Conservation (phyloP, 805 yeast genomes). For the Komagataella populi region DNA sequence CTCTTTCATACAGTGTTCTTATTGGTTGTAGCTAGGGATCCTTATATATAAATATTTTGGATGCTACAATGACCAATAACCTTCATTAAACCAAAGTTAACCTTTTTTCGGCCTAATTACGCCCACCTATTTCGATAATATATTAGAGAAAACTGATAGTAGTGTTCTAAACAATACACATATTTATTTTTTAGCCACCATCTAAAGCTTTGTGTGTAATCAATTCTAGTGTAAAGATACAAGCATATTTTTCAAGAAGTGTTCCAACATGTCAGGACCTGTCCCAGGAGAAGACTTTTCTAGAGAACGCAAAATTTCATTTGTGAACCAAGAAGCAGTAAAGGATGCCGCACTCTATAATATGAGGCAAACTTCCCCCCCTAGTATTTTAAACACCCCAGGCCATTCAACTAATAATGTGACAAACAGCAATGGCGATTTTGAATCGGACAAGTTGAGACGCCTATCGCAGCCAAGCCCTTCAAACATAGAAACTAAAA, state of each 20-base stretch:
- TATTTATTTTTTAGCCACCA: neutral
- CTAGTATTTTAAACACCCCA: neutral
- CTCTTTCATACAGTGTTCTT: too few species aligned
- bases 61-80: too few species aligned
- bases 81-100: too few species aligned
- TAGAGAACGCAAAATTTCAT: neutral
- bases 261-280: neutral
- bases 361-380: neutral
- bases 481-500: neutral
- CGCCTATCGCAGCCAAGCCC: neutral
- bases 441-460: neutral
- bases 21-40: too few species aligned
- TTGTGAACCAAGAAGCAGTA: neutral
- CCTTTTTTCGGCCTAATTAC: too few species aligned
- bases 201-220: neutral
- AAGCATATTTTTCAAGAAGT: neutral
- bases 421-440: neutral
- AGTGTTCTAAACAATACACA: neutral
- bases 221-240: neutral
- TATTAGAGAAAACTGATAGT: neutral
- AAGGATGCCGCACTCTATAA: neutral
- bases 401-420: neutral
- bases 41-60: too few species aligned
- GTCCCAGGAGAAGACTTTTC: neutral
- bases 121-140: too few species aligned